Evolutionary conservation across 1,139 yeast genomes (phyloP), one percentile per base, ranked within the genome.

Genomic region (Pichia inconspicua): DNA sequence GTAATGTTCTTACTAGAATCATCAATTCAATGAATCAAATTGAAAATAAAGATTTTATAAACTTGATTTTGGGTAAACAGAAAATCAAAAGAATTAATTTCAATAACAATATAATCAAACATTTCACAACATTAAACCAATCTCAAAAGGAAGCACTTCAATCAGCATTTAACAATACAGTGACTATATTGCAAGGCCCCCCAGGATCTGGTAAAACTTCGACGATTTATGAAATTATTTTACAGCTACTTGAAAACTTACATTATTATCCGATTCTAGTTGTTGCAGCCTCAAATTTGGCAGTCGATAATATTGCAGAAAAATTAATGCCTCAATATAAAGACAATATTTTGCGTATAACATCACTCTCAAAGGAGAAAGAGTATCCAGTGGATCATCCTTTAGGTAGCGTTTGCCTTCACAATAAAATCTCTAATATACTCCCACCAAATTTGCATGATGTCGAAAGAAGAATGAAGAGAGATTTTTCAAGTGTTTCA

Each of bases 171-270:
- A 82, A 81, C 58, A 83, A 83, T 58, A 70, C 79, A 1, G 75
- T 82, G 27, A 83, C 89, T 0, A 78, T 92, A 41, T 85, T 92
- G 61, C 97, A 90, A 68, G 98, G 98, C 50, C 97, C 97, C 2
- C 97, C 97, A 0, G 97, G 97, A 64, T 90, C 97, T 0, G 98
- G 98, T 69, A 92, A 92, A 64, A 94, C 99, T 1, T 92, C 94
- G 57, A 94, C 99, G 0, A 92, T 94, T 68, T 71, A 89, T 50
- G 88, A 82, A 62, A 78, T 82, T 49, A 78, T 83, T 51, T 65
- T 80, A 49, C 87, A 82, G 60, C 66, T 82, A 52, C 66, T 80
- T 55, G 67, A 71, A 34, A 55, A 58, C 25, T 45, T 61, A 42
- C 55, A 53, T 42, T 61, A 61, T 44, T 60, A 57, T 43, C 89